Percentiles rank a stretch among this genome's conserved stretches.
These are phyloP conservation scores for Microcyclospora pomicola DNA, from an alignment of 2,329 filamentous ascomycete genomes.

Conservation along the genomic window DNA sequence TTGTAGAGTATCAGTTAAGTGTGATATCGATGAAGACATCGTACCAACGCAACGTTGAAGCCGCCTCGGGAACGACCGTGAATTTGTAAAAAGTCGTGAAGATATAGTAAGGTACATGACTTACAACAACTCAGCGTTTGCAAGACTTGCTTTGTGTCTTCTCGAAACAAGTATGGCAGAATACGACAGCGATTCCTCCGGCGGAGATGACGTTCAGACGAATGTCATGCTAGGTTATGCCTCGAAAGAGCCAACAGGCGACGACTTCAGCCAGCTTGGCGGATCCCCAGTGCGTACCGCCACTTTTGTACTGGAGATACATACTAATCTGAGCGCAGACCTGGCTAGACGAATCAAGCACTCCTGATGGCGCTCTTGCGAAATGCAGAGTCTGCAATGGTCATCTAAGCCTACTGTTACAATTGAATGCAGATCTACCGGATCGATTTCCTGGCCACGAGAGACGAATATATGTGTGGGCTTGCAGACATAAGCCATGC, in stretches of 20 bases:
- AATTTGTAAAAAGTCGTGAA: too few species aligned
- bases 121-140: too few species aligned
- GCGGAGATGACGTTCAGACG: constrained; percentile 61
- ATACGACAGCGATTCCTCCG: constrained; percentile 78
- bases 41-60: too few species aligned
- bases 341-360: constrained; percentile 62
- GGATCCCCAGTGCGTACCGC: constrained; percentile 61
- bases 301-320: not conserved
- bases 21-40: too few species aligned
- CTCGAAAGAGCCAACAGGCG: constrained; percentile 62
- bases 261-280: constrained; percentile 76
- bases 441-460: constrained; percentile 78
- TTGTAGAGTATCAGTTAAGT: too few species aligned
- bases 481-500: constrained; percentile 65
- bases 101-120: too few species aligned
- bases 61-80: too few species aligned
- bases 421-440: constrained; percentile 82
- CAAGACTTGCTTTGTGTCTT: not conserved
- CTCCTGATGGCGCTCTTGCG: constrained; percentile 63
- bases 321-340: constrained; percentile 39
- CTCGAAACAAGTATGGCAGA: constrained; percentile 34
- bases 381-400: constrained; percentile 80
- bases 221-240: constrained; percentile 85
- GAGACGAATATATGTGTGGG: constrained; percentile 73
- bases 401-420: constrained; percentile 70